These are phyloP conservation scores for Calvatia gigantea DNA, from an alignment of 768 basidiomycete species.

Conservation along the genomic window DNA sequence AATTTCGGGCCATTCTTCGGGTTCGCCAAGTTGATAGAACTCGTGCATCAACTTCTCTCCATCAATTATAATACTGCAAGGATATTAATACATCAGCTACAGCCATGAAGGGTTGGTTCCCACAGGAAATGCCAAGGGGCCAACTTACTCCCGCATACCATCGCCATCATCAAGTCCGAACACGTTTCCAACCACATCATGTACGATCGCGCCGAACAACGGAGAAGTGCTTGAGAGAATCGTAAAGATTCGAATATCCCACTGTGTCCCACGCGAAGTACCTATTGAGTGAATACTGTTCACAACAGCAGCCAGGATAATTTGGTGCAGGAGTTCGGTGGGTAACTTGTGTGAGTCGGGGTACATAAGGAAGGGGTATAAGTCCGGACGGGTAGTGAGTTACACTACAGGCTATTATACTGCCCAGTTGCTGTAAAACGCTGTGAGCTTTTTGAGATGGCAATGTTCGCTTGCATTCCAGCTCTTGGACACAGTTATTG, in stretches of 20 bases:
- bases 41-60: slow-evolving; percentile 4
- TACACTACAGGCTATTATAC: not conserved
- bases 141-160: not conserved
- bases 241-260: slow-evolving; percentile 2
- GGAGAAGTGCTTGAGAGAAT: not conserved
- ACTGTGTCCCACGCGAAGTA: not conserved
- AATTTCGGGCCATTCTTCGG: not conserved
- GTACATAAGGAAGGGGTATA: not conserved
- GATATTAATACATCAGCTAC: not conserved
- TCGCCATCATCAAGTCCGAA: not conserved
- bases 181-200: not conserved
- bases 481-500: too few relatives aligned
- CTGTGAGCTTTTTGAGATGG: not conserved
- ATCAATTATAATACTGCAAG: not conserved
- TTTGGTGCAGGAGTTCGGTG: not conserved
- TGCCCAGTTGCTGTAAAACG: not conserved
- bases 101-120: not conserved
- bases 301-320: not conserved
- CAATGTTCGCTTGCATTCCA: not conserved
- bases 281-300: slow-evolving; percentile 3
- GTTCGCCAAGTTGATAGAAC: not conserved
- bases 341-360: not conserved
- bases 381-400: not conserved
- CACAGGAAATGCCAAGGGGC: not conserved
- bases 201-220: not conserved